phyloP scores from a whole-genome alignment of 2,329 filamentous ascomycete genomes.

The Leptoxyphium fumago region DNA sequence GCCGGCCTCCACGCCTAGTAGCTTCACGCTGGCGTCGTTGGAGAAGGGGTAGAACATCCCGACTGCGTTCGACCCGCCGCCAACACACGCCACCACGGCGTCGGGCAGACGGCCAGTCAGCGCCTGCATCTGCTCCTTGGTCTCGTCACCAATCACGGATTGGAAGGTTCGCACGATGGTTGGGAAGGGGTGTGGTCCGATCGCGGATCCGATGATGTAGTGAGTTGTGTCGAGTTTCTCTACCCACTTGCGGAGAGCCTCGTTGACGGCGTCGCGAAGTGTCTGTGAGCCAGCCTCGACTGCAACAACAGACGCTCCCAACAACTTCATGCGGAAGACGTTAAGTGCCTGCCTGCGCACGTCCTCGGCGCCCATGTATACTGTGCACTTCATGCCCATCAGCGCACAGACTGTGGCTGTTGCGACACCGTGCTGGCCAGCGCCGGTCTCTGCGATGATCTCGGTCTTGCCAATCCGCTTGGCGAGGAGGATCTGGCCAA shows the following conservation, averaged over 20 bases:
- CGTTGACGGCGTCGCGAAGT: constrained; percentile 61
- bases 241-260: constrained; percentile 89
- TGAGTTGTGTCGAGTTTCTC: constrained; percentile 85
- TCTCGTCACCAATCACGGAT: constrained; percentile 88
- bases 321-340: constrained; percentile 94
- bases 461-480: constrained; percentile 79
- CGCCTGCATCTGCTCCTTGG: constrained; percentile 77
- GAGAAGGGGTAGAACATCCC: constrained; percentile 98
- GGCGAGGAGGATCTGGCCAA: constrained; percentile 83
- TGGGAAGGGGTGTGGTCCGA: constrained; percentile 94
- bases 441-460: constrained; percentile 96
- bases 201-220: constrained; percentile 96
- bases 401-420: constrained; percentile 96
- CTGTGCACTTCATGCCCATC: constrained; percentile 94
- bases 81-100: constrained; percentile 90
- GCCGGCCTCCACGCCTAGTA: constrained; percentile 87
- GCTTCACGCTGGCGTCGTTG: constrained; percentile 67
- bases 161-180: constrained; percentile 97
- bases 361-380: constrained; percentile 98
- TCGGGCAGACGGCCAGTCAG: constrained; percentile 82
- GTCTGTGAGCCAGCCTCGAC: constrained; percentile 76
- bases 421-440: constrained; percentile 93
- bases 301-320: constrained; percentile 82
- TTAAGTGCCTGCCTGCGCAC: constrained; percentile 92
- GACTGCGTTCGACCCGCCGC: constrained; percentile 83